These are phyloP conservation scores for Vickermania spadyakhi DNA, from an alignment of 208 protist genomes.

Conservation along the genomic window DNA sequence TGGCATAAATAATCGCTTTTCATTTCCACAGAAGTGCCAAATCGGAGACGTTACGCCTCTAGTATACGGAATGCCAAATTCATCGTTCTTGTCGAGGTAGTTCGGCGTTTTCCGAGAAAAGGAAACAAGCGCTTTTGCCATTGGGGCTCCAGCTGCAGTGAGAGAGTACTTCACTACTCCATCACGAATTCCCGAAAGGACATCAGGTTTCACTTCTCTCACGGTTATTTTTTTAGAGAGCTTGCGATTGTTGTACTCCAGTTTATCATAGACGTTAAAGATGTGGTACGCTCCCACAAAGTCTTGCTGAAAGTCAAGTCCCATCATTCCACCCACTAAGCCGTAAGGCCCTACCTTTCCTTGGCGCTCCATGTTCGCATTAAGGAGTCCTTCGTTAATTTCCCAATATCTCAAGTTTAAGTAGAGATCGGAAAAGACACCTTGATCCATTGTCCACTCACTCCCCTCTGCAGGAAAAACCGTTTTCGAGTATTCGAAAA, in stretches of 20 bases:
- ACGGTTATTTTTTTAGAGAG: background rate
- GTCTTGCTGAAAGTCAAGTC: background rate
- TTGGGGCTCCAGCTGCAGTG: background rate
- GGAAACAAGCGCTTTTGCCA: background rate
- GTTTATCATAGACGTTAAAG: background rate
- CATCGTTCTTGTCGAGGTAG: background rate
- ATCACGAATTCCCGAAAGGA: too few relatives aligned
- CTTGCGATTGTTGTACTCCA: background rate
- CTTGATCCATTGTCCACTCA: background rate
- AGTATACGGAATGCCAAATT: background rate
- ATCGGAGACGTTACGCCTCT: background rate
- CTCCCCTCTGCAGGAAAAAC: background rate
- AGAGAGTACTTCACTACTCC: background rate
- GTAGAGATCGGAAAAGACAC: background rate
- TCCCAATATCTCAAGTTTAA: background rate
- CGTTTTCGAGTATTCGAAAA: background rate
- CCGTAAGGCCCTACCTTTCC: background rate
- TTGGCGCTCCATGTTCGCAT: background rate
- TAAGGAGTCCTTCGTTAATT: background rate
- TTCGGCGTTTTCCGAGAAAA: background rate
- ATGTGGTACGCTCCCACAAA: background rate
- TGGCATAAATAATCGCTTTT: background rate
- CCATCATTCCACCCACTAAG: background rate
- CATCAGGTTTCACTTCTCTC: background rate
- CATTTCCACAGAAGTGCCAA: background rate